phyloP scores from a whole-genome alignment of 2,329 filamentous ascomycete genomes.

The Fonsecaea erecta region DNA sequence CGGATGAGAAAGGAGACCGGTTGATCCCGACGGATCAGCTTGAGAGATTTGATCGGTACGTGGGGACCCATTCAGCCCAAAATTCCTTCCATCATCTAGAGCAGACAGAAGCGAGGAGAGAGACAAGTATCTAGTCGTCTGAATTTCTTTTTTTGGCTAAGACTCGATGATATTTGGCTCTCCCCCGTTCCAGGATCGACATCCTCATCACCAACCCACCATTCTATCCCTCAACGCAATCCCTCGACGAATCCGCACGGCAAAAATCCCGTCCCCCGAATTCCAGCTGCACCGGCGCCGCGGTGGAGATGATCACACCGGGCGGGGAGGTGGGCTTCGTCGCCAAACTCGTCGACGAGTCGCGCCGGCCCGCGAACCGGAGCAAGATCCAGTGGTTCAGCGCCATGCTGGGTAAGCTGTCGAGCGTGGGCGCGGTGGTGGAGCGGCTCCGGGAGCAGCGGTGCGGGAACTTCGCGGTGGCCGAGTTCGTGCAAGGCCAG shows the following conservation, averaged over 20 bases:
- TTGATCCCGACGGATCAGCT: conserved; percentile 62
- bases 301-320: conserved; percentile 80
- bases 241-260: conserved; percentile 68
- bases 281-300: conserved; percentile 73
- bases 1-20: conserved; percentile 47
- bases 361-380: conserved; percentile 11
- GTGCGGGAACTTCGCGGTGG: conserved; percentile 80
- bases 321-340: conserved; percentile 82
- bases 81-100: background rate
- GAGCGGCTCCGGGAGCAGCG: conserved; percentile 60
- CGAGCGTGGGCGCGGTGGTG: conserved; percentile 65
- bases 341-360: conserved; percentile 69
- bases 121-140: background rate
- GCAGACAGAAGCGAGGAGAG: background rate
- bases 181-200: conserved; percentile 58
- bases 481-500: conserved; percentile 75
- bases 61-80: background rate
- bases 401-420: conserved; percentile 83
- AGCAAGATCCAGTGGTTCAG: conserved; percentile 80
- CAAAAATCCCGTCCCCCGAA: conserved; percentile 71
- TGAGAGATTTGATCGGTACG: conserved; percentile 45
- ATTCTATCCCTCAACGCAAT: conserved; percentile 78
- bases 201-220: conserved; percentile 96
- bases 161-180: too few species aligned
- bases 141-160: too few species aligned